A percentile compares a stretch with the other conserved stretches of the same genome.
These are phyloP conservation scores for Sicyos baderoa DNA, from an alignment of 306 rosid species.

Conservation along the genomic window DNA sequence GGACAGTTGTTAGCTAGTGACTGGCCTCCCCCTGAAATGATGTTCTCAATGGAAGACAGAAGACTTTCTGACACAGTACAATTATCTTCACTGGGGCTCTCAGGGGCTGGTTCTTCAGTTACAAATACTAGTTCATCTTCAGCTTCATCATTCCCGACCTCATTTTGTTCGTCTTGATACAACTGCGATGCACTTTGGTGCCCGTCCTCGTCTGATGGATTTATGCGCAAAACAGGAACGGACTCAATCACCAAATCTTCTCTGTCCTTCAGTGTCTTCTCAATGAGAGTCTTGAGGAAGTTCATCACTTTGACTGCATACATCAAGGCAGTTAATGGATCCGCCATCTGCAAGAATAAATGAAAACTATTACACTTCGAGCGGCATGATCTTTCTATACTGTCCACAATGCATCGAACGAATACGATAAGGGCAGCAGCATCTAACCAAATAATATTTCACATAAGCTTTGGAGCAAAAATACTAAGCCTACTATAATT, in stretches of 20 bases:
- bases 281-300: conserved; percentile 80
- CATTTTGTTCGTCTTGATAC: conserved; percentile 23
- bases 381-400: background rate
- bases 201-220: conserved; percentile 62
- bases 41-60: conserved; percentile 35
- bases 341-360: conserved; percentile 55
- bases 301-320: conserved; percentile 98
- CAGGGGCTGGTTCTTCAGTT: conserved; percentile 37
- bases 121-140: conserved; percentile 40
- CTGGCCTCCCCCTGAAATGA: conserved; percentile 40
- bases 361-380: conserved; percentile 6
- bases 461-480: background rate
- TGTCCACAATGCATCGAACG: background rate
- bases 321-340: conserved; percentile 98
- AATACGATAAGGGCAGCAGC: background rate
- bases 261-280: conserved; percentile 61
- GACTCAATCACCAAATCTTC: conserved; percentile 60
- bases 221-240: conserved; percentile 37
- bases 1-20: conserved; percentile 51
- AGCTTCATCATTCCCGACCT: conserved; percentile 36
- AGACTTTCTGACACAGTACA: conserved; percentile 36
- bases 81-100: conserved; percentile 34
- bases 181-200: conserved; percentile 47
- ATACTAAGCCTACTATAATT: background rate
- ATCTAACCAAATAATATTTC: background rate